Evolutionary conservation across 345 rosid genomes (phyloP).

Genomic region (Adansonia digitata): DNA sequence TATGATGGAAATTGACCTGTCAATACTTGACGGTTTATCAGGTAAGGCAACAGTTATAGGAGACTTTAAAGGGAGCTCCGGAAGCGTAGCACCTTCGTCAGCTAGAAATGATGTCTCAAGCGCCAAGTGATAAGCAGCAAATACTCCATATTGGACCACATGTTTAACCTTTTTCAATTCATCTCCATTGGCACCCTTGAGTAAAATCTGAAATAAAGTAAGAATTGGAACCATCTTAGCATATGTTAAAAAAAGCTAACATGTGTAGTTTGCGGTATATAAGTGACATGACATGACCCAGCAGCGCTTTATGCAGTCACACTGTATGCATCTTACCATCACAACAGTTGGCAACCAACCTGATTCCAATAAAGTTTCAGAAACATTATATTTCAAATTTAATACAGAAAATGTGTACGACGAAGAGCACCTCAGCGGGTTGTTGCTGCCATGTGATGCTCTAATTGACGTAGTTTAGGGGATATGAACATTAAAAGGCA

Average conservation of each 20-base stretch:
- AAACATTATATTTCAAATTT: conserved; percentile 8
- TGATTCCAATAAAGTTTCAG: conserved; percentile 1
- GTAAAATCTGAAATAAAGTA: conserved; percentile 61
- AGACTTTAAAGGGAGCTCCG: conserved; percentile 78
- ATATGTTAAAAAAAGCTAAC: background rate
- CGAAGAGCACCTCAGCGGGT: conserved; percentile 1
- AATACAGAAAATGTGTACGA: background rate
- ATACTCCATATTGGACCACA: conserved; percentile 93
- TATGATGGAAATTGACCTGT: conserved; percentile 80
- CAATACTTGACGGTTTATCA: conserved; percentile 60
- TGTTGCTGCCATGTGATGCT: background rate
- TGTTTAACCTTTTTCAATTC: conserved; percentile 91
- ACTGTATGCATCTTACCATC: background rate
- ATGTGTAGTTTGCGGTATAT: background rate
- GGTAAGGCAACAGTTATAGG: conserved; percentile 89
- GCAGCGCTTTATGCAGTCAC: background rate
- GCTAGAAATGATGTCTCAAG: conserved; percentile 97
- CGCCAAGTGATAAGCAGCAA: conserved; percentile 98
- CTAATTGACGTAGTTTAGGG: background rate
- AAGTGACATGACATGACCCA: background rate
- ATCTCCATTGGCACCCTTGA: conserved; percentile 88
- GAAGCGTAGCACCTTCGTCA: conserved; percentile 95
- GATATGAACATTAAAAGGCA: background rate
- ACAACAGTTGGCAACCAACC: background rate
- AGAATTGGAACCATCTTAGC: background rate